Base-by-base conservation (phyloP, 2,329 filamentous ascomycete species). In the Curvularia sp. region DNA sequence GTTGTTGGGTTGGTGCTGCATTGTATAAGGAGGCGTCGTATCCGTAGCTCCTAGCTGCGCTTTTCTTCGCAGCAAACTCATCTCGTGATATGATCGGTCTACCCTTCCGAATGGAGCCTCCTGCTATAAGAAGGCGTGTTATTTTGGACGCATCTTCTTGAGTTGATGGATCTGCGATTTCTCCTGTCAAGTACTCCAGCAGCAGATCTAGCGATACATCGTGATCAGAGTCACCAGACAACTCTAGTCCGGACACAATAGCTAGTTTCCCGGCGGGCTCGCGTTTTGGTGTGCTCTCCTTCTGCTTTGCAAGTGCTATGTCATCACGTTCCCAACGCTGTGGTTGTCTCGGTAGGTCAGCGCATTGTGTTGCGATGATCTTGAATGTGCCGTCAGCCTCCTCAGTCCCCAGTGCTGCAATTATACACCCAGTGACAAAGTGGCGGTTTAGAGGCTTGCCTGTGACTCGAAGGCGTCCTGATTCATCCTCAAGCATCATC, bases 321-420 rank as follows among this genome's bases (percentile, higher is more conserved):
- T 88, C 84, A 7, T 88, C 85, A 28, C 89, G 81, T 52, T 89
- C 84, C 92, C 93, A 97, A 30, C 94, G 87, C 49, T 86, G 84
- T 12, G 91, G 89, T 71, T 99, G 95, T 0, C 88, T 87, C 15
- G 94, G 85, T 4, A 99, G 80, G 73, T 97, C 93, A 6, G 95
- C 91, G 43, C 96, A 88, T 72, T 93, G 92, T 66, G 97, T 83
- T 77, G 97, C 94, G 41, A 98, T 84, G 6, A 97, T 90, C 69
- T 98, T 93, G 60, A 99, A 93, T 67, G 97, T 92, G 63, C 95
- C 95, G 78, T 94, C 89, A 52, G 87, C 84, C 70, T 97, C 97
- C 75, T 99, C 95, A 0, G 93, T 97, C 35, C 95, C 95, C 81
- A 99, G 87, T 3, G 93, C 93, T n/a, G 93, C 93, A 42, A 98